Evolutionary conservation across 352 stramenopile genomes (phyloP).

Genomic region (Globisporangium camurandrum): DNA sequence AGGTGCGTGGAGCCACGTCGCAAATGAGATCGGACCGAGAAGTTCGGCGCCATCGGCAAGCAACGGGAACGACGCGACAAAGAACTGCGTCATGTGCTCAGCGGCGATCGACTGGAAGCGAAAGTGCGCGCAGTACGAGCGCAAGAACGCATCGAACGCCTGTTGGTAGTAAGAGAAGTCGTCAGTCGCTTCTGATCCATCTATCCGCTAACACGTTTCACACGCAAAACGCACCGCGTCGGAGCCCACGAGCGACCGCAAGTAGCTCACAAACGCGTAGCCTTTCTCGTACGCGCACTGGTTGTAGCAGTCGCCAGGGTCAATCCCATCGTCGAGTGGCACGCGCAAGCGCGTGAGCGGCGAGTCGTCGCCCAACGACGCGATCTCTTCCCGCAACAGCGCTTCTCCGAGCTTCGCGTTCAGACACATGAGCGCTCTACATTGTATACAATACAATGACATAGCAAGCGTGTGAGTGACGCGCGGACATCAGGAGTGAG

Average conservation of each 20-base stretch:
- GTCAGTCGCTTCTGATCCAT: too few relatives aligned
- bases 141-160: constrained; percentile 65
- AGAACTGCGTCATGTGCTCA: constrained; percentile 64
- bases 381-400: constrained; percentile 60
- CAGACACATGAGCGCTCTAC: constrained; percentile 57
- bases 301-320: constrained; percentile 78
- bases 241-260: constrained; percentile 54
- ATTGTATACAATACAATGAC: not conserved
- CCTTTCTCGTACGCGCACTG: constrained; percentile 79
- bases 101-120: constrained; percentile 72
- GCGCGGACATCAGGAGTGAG: too few relatives aligned
- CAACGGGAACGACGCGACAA: constrained; percentile 56
- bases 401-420: constrained; percentile 67
- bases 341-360: constrained; percentile 63
- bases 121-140: constrained; percentile 53
- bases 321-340: constrained; percentile 64
- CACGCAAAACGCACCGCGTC: constrained; percentile 51
- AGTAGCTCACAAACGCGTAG: constrained; percentile 71
- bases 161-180: constrained; percentile 9
- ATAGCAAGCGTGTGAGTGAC: not conserved
- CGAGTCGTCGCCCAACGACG: constrained; percentile 55
- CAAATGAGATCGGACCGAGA: constrained; percentile 53
- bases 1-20: constrained; percentile 58
- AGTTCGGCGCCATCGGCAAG: constrained; percentile 44
- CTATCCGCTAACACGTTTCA: too few relatives aligned